Evolutionary conservation across 1,139 yeast species (phyloP), one percentile per base, ranked within the genome.

Genomic region (Pneumocystis sp.): DNA sequence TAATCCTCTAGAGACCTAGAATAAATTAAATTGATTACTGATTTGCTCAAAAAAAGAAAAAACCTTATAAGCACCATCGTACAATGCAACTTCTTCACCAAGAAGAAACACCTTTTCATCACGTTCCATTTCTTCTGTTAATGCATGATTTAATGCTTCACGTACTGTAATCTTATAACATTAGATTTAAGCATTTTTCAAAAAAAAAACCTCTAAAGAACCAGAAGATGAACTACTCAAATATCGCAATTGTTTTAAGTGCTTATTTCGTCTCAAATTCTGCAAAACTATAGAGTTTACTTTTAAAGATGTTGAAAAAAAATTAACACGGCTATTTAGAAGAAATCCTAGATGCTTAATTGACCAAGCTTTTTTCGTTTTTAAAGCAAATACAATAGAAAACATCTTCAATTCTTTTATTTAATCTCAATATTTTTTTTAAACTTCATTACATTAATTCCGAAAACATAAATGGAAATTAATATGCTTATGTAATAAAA

Each of bases 51-150:
- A 86, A 71, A 97, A 37, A 12, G 19, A 19, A 44, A 50, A 87
- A 69, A 93, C 88, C 81, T 93, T 93, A 82, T 93, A 93, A 68
- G 99, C 99, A 80, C 99, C 99, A 75, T 93, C 91, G 80, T 95
- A 93, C 78, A 91, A 97, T 64, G 96, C 98, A 70, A 93, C 98
- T 79, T 93, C 99, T 81, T 93, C 99, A 76, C 99, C 99, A 84
- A 93, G 87, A 73, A 93, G 79, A 81, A 89, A 93, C 63, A 93
- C 97, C 72, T 84, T 87, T 71, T 89, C 96, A 76, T 95, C 97
- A 71, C 91, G 84, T 80, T 93, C 97, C 82, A 93, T 83, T 80
- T 95, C 99, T 79, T 93, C 99, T 67, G 96, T 96, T 78, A 93
- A 82, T 61, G 96, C 98, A 69, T 87, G 81, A 81, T 93, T 95